A percentile compares a stretch with the other conserved stretches of the same genome.
Conservation (phyloP, 2,329 filamentous ascomycete genomes). For the Phialophora chinensis region DNA sequence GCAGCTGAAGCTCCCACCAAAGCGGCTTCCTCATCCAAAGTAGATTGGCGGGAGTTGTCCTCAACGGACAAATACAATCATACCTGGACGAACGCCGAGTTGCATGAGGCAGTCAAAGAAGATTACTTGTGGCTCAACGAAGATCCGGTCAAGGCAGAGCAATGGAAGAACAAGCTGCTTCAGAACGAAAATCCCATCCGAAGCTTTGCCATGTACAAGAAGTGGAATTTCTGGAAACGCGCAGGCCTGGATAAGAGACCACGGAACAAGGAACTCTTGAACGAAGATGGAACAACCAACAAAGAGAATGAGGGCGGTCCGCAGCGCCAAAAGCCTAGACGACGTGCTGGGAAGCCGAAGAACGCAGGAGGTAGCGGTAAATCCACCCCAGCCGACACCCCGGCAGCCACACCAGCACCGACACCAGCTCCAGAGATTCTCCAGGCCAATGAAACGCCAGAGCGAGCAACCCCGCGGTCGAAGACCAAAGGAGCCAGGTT, state of each 20-base stretch:
- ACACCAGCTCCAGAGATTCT: conserved; percentile 23
- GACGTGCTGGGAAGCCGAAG: conserved; percentile 14
- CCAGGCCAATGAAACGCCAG: background rate
- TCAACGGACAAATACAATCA: conserved; percentile 23
- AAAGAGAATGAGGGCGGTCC: conserved; percentile 9
- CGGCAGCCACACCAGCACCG: conserved; percentile 17
- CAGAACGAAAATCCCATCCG: conserved; percentile 38
- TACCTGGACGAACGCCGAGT: conserved; percentile 39
- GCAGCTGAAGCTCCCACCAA: conserved; percentile 13
- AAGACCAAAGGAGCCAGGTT: background rate
- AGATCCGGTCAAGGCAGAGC: conserved; percentile 33
- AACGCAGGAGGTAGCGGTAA: conserved; percentile 13
- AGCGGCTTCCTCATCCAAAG: conserved; percentile 17
- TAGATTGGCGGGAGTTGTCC: conserved; percentile 29
- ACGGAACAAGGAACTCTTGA: conserved; percentile 33
- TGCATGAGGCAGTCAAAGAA: conserved; percentile 34
- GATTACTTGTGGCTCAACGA: conserved; percentile 37
- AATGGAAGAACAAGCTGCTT: conserved; percentile 38
- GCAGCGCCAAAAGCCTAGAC: conserved; percentile 12
- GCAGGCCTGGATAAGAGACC: conserved; percentile 39
- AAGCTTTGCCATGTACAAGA: conserved; percentile 39
- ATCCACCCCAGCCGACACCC: conserved; percentile 18
- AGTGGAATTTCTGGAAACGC: conserved; percentile 39
- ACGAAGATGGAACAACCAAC: conserved; percentile 7
- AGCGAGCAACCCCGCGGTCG: conserved; percentile 1